Conservation (phyloP, 768 basidiomycete genomes). For the Lentinus brumalis region DNA sequence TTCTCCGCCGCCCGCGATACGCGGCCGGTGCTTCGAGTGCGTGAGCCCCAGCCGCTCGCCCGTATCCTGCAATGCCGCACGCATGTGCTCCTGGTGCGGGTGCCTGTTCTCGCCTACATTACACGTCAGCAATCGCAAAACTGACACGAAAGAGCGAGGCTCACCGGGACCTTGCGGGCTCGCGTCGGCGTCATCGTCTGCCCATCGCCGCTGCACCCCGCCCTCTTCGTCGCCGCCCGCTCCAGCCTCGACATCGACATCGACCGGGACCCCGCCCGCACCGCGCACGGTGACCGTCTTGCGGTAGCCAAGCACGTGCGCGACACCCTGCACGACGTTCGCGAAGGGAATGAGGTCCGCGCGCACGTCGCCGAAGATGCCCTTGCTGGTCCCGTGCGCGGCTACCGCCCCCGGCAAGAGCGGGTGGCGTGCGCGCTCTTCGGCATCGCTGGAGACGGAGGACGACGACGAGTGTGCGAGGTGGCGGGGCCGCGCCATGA, state of each 20-base stretch:
- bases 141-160: not conserved
- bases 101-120: not conserved
- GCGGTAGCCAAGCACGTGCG: constrained; percentile 3
- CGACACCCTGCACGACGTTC: constrained; percentile 10
- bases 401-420: constrained; percentile 37
- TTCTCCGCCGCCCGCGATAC: constrained; percentile 45
- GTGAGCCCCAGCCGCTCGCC: constrained; percentile 14
- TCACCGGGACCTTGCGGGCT: not conserved
- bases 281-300: not conserved
- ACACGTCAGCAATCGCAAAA: not conserved
- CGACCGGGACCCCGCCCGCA: not conserved
- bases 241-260: constrained; percentile 1
- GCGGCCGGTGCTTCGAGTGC: constrained; percentile 34
- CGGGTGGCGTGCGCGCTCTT: constrained; percentile 37
- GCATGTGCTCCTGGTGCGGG: not conserved
- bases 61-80: not conserved
- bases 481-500: constrained; percentile 32
- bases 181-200: constrained; percentile 2
- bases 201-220: constrained; percentile 8
- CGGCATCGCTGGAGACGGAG: constrained; percentile 11
- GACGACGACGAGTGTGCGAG: constrained; percentile 24
- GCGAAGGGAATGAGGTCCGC: constrained; percentile 30
- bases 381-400: not conserved
- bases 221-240: constrained; percentile 4
- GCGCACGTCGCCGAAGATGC: constrained; percentile 18